These are phyloP conservation scores for Colletotrichum tofieldiae DNA, from an alignment of 2,329 filamentous ascomycete genomes.

Conservation along the genomic window DNA sequence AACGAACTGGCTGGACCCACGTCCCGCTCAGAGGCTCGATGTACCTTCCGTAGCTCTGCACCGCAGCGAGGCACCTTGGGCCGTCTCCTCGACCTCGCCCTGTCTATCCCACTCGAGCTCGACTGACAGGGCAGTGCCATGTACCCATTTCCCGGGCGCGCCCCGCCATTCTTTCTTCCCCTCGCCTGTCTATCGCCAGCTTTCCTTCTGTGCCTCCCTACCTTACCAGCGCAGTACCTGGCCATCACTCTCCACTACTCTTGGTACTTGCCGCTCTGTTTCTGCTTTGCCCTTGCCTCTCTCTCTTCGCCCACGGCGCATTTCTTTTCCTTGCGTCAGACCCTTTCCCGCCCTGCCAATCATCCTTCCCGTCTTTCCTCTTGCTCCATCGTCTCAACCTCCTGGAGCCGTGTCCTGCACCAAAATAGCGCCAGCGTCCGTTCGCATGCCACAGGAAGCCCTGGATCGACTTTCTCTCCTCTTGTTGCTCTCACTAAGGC, in stretches of 20 bases:
- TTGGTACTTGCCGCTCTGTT: neutral
- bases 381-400: slow-evolving; percentile 40
- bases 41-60: neutral
- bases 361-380: slow-evolving; percentile 36
- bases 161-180: slow-evolving; percentile 10
- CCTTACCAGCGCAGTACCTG: neutral
- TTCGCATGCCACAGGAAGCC: slow-evolving; percentile 25
- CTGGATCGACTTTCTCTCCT: slow-evolving; percentile 13
- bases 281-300: slow-evolving; percentile 4
- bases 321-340: slow-evolving; percentile 33
- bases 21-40: neutral
- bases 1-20: slow-evolving; percentile 15
- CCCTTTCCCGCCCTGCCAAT: slow-evolving; percentile 41
- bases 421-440: slow-evolving; percentile 40
- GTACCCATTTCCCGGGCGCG: slow-evolving; percentile 24
- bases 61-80: slow-evolving; percentile 21
- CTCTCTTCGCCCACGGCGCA: slow-evolving; percentile 2
- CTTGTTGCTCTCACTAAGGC: slow-evolving; percentile 19
- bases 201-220: slow-evolving; percentile 16
- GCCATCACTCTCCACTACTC: slow-evolving; percentile 9
- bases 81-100: slow-evolving; percentile 5
- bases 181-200: slow-evolving; percentile 23
- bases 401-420: slow-evolving; percentile 35
- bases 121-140: slow-evolving; percentile 13
- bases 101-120: slow-evolving; percentile 13